Base-by-base conservation (phyloP, 352 stramenopile genomes). In the Aphanomyces astaci region DNA sequence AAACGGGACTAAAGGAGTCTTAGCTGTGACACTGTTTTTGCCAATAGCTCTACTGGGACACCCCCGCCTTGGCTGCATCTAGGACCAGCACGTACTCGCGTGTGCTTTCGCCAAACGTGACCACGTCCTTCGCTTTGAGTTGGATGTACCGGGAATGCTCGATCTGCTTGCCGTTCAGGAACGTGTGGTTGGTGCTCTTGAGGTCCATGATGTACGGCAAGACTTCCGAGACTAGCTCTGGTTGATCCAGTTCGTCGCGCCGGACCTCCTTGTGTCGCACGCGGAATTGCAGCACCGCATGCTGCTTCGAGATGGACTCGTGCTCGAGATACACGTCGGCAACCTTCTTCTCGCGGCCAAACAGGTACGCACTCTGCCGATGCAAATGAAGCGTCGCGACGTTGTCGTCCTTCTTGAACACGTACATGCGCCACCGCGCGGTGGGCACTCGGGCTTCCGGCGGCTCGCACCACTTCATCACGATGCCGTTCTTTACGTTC, bases 151-250 rank as follows among this genome's bases (percentile, higher is more conserved):
- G 89, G 33, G 92, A 92, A 40, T 82, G 67, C 25, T 98, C 95
- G 55, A 99, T 86, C 52, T 80, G 75, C 39, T 95, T 80, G 11
- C 95, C 94, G 75, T 99, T 99, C 7, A 99, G 79, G 57, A 96
- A 97, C n/a, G 96, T 99, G 27, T 89, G 93, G 82, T 99, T 98
- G 25, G 96, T 98, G 77, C 89, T 98, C 73, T 98, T 86, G 30
- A 99, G 81, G 77, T 99, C 97, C 89, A 99, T 95, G 45, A 99
- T 78, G 82, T 99, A 99, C 3, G 96, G 97, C 25, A 82, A 80
- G 70, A 94, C 84, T 28, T 90, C 75, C 51, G 83, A 81, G 63
- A 78, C 68, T 4, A 63, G 31, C 27, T 72, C 66, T 59, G 82
- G 88, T 71, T 94, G 82, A 53, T 84, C 88, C 17, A 68, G 43